These are phyloP conservation scores for Entophlyctis luteolus DNA, from an alignment of 192 early-diverging fungal genomes.

Conservation along the genomic window DNA sequence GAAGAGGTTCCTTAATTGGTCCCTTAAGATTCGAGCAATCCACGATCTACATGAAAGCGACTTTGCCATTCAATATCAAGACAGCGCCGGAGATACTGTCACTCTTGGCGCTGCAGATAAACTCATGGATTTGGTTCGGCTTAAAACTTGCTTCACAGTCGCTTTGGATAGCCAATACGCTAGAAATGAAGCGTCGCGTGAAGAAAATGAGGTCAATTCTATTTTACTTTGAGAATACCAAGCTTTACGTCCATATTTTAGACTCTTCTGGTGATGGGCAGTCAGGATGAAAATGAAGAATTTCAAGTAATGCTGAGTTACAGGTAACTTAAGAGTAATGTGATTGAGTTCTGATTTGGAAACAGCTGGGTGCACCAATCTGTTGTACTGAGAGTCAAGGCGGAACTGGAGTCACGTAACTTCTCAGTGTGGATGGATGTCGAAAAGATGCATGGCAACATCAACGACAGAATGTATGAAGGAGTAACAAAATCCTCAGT, in stretches of 20 bases:
- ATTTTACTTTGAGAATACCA: background rate
- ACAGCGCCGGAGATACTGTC: background rate
- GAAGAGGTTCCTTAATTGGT: background rate
- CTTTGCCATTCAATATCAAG: background rate
- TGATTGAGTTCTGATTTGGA: background rate
- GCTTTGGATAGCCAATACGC: background rate
- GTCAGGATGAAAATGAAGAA: background rate
- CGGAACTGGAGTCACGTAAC: background rate
- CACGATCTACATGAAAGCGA: background rate
- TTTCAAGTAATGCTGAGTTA: background rate
- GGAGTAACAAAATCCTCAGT: background rate
- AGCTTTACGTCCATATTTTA: background rate
- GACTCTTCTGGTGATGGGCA: background rate
- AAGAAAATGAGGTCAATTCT: background rate
- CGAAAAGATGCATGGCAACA: background rate
- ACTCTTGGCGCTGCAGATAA: background rate
- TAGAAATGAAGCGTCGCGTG: background rate
- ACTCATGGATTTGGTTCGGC: background rate
- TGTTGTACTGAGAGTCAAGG: background rate
- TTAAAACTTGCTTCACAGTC: background rate
- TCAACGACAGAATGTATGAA: background rate
- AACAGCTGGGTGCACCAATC: background rate
- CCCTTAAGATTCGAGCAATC: background rate
- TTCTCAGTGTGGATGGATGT: slow-evolving; percentile 3
- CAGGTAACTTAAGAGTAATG: too few relatives aligned